Percentiles rank a stretch among this genome's conserved stretches.
Evolutionary conservation across 2,329 filamentous ascomycete species (phyloP).

Genomic region (Fusarium stilboides): DNA sequence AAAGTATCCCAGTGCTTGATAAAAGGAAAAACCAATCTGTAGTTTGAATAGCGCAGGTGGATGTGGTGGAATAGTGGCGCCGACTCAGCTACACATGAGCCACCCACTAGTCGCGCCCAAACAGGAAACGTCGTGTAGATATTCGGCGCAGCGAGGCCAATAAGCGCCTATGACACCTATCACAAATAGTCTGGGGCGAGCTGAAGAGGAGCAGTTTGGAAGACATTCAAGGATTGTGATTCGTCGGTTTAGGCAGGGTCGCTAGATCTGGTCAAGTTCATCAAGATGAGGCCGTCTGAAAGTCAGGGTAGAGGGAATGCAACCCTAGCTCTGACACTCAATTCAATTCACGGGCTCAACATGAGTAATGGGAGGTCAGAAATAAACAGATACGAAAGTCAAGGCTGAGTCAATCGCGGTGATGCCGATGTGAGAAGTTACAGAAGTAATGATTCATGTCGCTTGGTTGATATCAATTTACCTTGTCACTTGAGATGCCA

Average conservation of each 20-base stretch:
- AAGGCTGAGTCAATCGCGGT: slow-evolving; percentile 42
- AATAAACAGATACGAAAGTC: slow-evolving; percentile 3
- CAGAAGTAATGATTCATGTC: slow-evolving; percentile 19
- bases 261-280: slow-evolving; percentile 45
- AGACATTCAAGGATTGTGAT: slow-evolving; percentile 15
- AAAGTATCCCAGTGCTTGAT: slow-evolving; percentile 15
- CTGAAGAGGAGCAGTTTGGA: slow-evolving; percentile 39
- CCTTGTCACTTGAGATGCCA: slow-evolving; percentile 14
- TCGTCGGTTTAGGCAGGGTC: slow-evolving; percentile 9
- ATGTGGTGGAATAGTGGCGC: slow-evolving; percentile 35
- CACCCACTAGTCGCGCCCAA: slow-evolving; percentile 48
- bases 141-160: slow-evolving; percentile 45
- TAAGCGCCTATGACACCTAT: slow-evolving; percentile 47
- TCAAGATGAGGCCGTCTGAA: slow-evolving; percentile 45
- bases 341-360: slow-evolving; percentile 7
- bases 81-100: slow-evolving; percentile 48
- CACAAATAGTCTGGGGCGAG: slow-evolving; percentile 47
- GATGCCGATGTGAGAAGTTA: slow-evolving; percentile 36
- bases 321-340: slow-evolving; percentile 27
- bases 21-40: slow-evolving; percentile 9
- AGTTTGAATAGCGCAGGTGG: slow-evolving; percentile 39
- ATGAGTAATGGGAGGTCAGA: slow-evolving; percentile 8
- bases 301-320: slow-evolving; percentile 24
- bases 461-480: background rate
- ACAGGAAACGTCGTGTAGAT: slow-evolving; percentile 42